Percentiles rank a stretch among this genome's conserved stretches.
These are phyloP conservation scores for Globisporangium polare DNA, from an alignment of 352 stramenopile species.

Conservation along the genomic window DNA sequence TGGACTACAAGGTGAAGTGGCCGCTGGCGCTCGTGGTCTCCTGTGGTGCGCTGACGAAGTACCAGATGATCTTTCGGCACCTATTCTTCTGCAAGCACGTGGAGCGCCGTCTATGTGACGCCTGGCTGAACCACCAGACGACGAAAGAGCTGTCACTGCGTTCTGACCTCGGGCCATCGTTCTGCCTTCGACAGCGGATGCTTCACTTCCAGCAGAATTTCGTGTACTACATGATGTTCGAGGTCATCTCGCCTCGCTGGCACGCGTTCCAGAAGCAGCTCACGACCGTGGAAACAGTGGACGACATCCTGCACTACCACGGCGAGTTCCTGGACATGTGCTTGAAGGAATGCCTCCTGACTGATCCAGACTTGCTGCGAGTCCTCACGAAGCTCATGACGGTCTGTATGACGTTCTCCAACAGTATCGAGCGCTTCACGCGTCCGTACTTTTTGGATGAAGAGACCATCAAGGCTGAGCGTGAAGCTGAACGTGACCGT, in stretches of 20 bases:
- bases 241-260: conserved; percentile 94
- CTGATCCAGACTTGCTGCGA: conserved; percentile 92
- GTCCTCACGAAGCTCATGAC: conserved; percentile 96
- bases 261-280: conserved; percentile 88
- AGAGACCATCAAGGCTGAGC: conserved; percentile 81
- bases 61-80: conserved; percentile 98
- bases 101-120: conserved; percentile 92
- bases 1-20: conserved; percentile 97
- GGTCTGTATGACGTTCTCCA: conserved; percentile 93
- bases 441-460: conserved; percentile 80
- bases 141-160: conserved; percentile 90
- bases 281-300: conserved; percentile 77
- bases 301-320: conserved; percentile 94
- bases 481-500: conserved; percentile 69
- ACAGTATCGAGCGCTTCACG: conserved; percentile 92
- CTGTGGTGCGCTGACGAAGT: conserved; percentile 92
- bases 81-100: conserved; percentile 99
- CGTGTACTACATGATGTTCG: conserved; percentile 98
- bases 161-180: conserved; percentile 87
- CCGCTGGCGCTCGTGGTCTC: conserved; percentile 97
- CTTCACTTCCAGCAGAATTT: conserved; percentile 99
- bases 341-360: conserved; percentile 97
- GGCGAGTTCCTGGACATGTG: conserved; percentile 95
- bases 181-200: conserved; percentile 97
- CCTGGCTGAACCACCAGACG: conserved; percentile 95